Evolutionary conservation across 257 asterid genomes (phyloP).

Genomic region (Buddleja alternifolia): DNA sequence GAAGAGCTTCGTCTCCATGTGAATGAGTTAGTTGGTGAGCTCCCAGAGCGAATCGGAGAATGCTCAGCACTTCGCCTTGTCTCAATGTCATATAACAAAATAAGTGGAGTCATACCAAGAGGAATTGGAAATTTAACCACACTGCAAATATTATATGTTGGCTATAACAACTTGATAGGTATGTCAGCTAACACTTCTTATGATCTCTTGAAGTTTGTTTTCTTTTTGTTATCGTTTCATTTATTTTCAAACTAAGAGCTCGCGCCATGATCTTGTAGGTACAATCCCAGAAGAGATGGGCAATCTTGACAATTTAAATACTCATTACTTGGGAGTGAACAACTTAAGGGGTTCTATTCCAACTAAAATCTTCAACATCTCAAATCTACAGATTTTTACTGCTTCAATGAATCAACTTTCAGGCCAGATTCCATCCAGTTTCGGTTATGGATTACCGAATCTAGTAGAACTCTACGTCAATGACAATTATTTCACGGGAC

Average conservation of each 20-base stretch:
- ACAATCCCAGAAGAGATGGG: conserved; percentile 30
- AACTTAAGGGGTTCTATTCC: conserved; percentile 30
- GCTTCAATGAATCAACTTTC: conserved; percentile 23
- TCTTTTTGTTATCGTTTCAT: too few species aligned
- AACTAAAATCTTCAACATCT: conserved; percentile 21
- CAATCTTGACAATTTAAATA: conserved; percentile 29
- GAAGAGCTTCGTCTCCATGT: not conserved
- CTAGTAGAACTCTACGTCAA: conserved; percentile 18
- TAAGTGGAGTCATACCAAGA: conserved; percentile 25
- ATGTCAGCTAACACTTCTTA: not conserved
- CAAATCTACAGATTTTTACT: not conserved
- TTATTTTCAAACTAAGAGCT: not conserved
- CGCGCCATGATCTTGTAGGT: conserved; percentile 22
- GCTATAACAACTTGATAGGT: conserved; percentile 16
- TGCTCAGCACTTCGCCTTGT: conserved; percentile 19
- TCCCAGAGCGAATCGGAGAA: conserved; percentile 21
- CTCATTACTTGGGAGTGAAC: conserved; percentile 10
- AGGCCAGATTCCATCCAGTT: conserved; percentile 34
- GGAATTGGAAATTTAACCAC: conserved; percentile 20
- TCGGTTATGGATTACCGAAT: conserved; percentile 30
- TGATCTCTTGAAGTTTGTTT: too few species aligned
- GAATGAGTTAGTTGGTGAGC: conserved; percentile 24
- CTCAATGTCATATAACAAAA: conserved; percentile 13
- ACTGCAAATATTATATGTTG: not conserved
- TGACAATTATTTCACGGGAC: conserved; percentile 31